A percentile compares a stretch with the other conserved stretches of the same genome.
Evolutionary conservation across 352 stramenopile species (phyloP).

Genomic region (Plasmopara viticola): DNA sequence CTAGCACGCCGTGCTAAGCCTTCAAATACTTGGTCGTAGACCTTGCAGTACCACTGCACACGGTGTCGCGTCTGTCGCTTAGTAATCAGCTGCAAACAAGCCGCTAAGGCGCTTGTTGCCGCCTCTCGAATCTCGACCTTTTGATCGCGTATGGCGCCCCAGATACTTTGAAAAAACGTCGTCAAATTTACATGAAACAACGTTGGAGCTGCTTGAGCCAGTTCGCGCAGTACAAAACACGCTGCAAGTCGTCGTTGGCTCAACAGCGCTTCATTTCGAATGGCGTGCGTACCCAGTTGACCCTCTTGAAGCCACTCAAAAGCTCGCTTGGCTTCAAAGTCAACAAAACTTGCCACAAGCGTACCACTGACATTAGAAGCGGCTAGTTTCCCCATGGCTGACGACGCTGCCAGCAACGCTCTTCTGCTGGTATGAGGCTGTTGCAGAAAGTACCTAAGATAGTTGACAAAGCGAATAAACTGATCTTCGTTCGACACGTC

Average conservation of each 20-base stretch:
- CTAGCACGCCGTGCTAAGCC: conserved; percentile 33
- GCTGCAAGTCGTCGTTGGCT: conserved; percentile 70
- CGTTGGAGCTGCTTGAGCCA: conserved; percentile 81
- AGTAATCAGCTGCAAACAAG: conserved; percentile 85
- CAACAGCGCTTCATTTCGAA: conserved; percentile 60
- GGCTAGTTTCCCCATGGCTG: conserved; percentile 80
- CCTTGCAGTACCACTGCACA: conserved; percentile 90
- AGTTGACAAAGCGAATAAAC: conserved; percentile 89
- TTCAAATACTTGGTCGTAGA: conserved; percentile 88
- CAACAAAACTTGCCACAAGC: conserved; percentile 84
- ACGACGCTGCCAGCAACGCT: conserved; percentile 59
- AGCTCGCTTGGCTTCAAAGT: conserved; percentile 88
- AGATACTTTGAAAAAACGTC: conserved; percentile 92
- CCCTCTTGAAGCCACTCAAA: conserved; percentile 84
- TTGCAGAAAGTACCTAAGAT: conserved; percentile 80
- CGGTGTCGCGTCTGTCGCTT: conserved; percentile 71
- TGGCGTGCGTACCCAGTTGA: conserved; percentile 6
- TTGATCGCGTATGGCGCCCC: conserved; percentile 69
- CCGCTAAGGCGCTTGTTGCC: conserved; percentile 73
- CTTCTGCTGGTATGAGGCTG: conserved; percentile 55
- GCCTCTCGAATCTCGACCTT: conserved; percentile 79
- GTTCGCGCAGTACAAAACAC: conserved; percentile 83
- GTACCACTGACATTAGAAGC: conserved; percentile 76
- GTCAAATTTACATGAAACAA: conserved; percentile 89
- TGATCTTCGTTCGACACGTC: conserved; percentile 81